Base-by-base conservation (phyloP, 345 rosid genomes). In the Corchorus olitorius region DNA sequence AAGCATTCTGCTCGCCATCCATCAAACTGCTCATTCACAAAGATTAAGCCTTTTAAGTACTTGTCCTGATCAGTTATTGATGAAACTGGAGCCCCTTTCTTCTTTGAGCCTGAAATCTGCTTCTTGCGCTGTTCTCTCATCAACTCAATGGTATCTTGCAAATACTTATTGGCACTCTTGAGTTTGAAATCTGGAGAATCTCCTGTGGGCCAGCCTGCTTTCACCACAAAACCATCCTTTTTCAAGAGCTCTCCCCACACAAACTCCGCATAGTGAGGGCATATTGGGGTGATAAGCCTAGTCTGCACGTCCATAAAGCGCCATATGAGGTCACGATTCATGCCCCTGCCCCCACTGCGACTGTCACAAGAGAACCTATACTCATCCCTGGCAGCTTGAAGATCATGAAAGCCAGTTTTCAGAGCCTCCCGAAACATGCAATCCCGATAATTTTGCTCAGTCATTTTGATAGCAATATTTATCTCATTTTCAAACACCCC, bases 381-480 rank as follows among this genome's bases (percentile, higher is more conserved):
- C 84, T 89, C 97, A 76, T 95, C 98, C 81, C 97, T 85, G 64
- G 97, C 98, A 72, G 97, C 89, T 84, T 95, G 98, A 59, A 95
- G 92, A 83, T 95, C 97, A 78, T 93, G 92, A 78, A 92, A 90
- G 20, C 99, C 99, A 72, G 81, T 86, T 82, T 95, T 95, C 33
- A 95, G 86, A 59, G 98, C 99, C 82, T 94, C 98, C 65, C 98
- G 85, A 79, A 95, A 93, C 98, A 95, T 85, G 87, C 68, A 95
- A 70, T 87, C 82, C 68, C 77, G 73, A 75, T 90, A 95, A 58
- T 83, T 81, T 75, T 90, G 85, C 83, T 88, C 93, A n/a, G 98
- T 91, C 86, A 80, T 80, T 71, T 84, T 83, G 76, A 95, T 87
- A 55, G 97, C 97, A 65, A 95, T 84, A 72, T 93, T 88, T n/a